phyloP scores from a whole-genome alignment of 345 rosid species.

The Limnanthes douglasii region DNA sequence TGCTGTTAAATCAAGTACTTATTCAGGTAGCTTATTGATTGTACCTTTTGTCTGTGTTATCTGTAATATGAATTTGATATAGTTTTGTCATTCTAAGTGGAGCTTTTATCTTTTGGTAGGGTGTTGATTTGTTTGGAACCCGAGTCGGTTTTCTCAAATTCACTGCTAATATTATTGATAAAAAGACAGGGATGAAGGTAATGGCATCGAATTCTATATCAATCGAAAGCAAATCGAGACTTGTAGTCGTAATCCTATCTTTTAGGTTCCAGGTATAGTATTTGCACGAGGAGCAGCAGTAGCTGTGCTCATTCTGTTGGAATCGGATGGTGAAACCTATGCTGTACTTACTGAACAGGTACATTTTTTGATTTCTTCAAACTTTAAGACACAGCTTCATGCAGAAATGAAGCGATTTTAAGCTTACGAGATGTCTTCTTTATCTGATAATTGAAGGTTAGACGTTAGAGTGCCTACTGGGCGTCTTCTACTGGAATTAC shows the following conservation, averaged over 20 bases:
- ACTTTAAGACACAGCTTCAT: not conserved
- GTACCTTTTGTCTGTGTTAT: not conserved
- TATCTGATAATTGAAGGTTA: slow-evolving; percentile 31
- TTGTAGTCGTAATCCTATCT: too few species aligned
- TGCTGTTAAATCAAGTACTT: slow-evolving; percentile 45
- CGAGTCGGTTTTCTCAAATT: slow-evolving; percentile 78
- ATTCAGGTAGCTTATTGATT: slow-evolving; percentile 82
- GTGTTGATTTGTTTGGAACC: slow-evolving; percentile 84
- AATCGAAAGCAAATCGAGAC: not conserved
- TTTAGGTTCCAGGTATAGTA: slow-evolving; percentile 98
- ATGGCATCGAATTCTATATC: slow-evolving; percentile 10
- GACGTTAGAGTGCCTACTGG: slow-evolving; percentile 91
- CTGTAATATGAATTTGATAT: not conserved
- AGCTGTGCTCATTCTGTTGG: slow-evolving; percentile 69
- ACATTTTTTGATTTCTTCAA: not conserved
- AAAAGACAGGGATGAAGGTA: slow-evolving; percentile 61
- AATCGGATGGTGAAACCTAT: slow-evolving; percentile 45
- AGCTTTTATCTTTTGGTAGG: slow-evolving; percentile 23
- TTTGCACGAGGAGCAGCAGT: slow-evolving; percentile 93
- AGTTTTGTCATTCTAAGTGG: not conserved
- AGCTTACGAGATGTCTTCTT: not conserved
- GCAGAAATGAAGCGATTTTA: not conserved
- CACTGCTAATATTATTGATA: slow-evolving; percentile 58
- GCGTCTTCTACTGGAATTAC: slow-evolving; percentile 62
- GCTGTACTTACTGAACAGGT: slow-evolving; percentile 97